Base-by-base conservation (phyloP, 2,329 filamentous ascomycete species). In the Aureobasidium uvarum region DNA sequence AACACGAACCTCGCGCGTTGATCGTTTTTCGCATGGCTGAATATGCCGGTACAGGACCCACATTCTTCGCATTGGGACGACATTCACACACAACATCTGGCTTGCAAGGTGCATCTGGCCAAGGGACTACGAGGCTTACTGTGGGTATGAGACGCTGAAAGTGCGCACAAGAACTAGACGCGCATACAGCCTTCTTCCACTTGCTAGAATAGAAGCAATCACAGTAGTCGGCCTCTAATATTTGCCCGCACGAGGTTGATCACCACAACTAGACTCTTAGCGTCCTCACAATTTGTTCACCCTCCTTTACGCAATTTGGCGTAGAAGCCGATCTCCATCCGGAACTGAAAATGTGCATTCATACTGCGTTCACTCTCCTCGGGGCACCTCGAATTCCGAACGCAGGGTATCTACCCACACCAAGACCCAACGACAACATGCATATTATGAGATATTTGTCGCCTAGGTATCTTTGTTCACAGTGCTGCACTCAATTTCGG, bases 1-100 rank as follows among this genome's bases (percentile, higher is more conserved):
- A 45, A 58, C 54, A 58, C 54, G 54, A 58, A 58, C 39, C 25
- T 58, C 11, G 38, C 54, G 54, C 54, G 54, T 58, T 41, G 52
- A 55, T 55, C 52, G 36, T 41, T 55, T 41, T 28, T 33, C 6
- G 52, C 48, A 45, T 43, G 54, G 54, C 54, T 58, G 54, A 38
- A 16, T 55, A 31, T 58, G 38, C 54, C 39, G 33, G 39, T 55
- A 41, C 28, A 18, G 6, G 52, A 41, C 36, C 52, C 52, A 55
- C 54, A 58, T 58, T 58, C 54, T 58, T 58, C 25, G 52, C 36
- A 20, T n/a, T 51, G 28, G 14, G 23, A 41, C n/a, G 52, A 54
- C 33, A 13, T 41, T 38, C 52, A 39, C 31, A 54, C 50, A 52
- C 20, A 52, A 52, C 50, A 41, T 10, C 33, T 41, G 52, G 20